Conservation (phyloP, 148 eudicot species). For the Mesembryanthemum crystallinum region DNA sequence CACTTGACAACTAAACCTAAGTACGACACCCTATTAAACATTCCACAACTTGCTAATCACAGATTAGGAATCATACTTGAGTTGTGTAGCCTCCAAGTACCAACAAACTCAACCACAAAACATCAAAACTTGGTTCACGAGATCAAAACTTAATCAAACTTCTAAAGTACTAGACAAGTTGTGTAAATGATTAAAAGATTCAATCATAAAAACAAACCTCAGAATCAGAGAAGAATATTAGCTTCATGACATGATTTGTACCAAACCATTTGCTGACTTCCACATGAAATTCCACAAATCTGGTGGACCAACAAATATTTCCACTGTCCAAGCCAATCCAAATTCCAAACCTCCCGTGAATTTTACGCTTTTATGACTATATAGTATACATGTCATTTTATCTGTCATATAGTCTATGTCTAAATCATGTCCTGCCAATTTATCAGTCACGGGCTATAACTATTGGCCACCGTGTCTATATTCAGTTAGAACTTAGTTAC, state of each 20-base stretch:
- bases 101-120: not conserved
- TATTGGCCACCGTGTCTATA: slow-evolving; percentile 15
- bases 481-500: not conserved
- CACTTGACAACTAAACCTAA: too few relatives aligned
- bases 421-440: slow-evolving; percentile 1
- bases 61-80: not conserved
- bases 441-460: slow-evolving; percentile 29
- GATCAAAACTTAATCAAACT: not conserved
- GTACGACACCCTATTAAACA: too few relatives aligned
- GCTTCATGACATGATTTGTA: not conserved
- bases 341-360: slow-evolving; percentile 18
- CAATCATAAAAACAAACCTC: not conserved
- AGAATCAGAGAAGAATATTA: slow-evolving; percentile 4
- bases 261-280: not conserved
- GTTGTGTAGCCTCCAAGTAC: not conserved
- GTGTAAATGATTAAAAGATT: too few relatives aligned
- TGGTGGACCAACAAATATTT: not conserved
- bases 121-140: slow-evolving; percentile 13
- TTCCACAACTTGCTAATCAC: too few relatives aligned
- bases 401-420: not conserved
- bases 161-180: not conserved
- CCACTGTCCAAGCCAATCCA: slow-evolving; percentile 21
- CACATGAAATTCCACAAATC: not conserved
- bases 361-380: not conserved
- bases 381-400: not conserved